Base-by-base conservation (phyloP, 2,329 filamentous ascomycete species). In the Esteya vermicola region DNA sequence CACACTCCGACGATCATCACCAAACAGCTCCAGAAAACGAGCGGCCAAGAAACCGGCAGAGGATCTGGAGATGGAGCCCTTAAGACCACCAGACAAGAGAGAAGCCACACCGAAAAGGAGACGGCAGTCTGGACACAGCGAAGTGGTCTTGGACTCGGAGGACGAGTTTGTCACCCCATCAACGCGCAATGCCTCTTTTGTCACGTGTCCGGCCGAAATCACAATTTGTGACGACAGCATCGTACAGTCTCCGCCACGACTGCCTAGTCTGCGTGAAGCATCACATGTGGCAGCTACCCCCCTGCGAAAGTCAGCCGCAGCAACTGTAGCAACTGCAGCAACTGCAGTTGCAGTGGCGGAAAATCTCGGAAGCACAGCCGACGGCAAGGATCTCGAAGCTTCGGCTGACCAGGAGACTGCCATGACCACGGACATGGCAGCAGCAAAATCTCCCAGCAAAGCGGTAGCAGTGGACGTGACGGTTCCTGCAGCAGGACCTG, bases 91-190 rank as follows among this genome's bases (percentile, higher is more conserved):
- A 28, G 46, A 28, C 44, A 50, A 35, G 50, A 40, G 43, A 47
- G 44, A 22, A 45, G 44, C 4, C 50, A 43, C 3, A 4, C 37
- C 6, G 45, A 43, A 26, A 42, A 40, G 16, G 41, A 39, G 16
- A 45, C 40, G 43, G 12, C 47, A 38, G 13, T 45, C 47, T 8
- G 47, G 46, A 36, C 47, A 38, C 34, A 43, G 41, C 22, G 52
- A 53, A 26, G 52, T 72, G 7, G 66, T 75, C 31, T 60, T 67
- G 38, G 72, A 76, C 47, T 76, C 72, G 0, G 72, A 75, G 33
- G 71, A 75, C 33, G 70, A 75, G 33, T 67, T 65, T 32, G 48
- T 67, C 6, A 63, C 62, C 6, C 60, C 66, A 12, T 58, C 55
- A 9, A 55, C 54, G 9, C 55, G 52, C 28, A 53, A 67, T 50